phyloP scores from a whole-genome alignment of 768 basidiomycete genomes.

The Holtermannia corniformis region DNA sequence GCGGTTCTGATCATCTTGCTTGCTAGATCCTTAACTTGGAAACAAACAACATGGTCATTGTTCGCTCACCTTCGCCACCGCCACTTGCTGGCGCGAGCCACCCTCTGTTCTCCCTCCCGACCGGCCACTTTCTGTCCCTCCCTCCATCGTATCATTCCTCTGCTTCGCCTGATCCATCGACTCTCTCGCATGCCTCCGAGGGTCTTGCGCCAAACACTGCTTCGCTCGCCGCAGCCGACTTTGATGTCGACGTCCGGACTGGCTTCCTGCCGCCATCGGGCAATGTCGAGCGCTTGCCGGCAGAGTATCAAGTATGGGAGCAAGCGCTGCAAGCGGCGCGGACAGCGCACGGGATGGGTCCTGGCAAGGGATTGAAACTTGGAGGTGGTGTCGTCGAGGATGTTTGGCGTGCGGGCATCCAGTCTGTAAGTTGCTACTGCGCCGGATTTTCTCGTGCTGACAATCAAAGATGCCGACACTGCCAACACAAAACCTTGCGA shows the following conservation, averaged over 20 bases:
- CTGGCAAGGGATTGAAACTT: constrained; percentile 31
- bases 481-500: constrained; percentile 49
- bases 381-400: constrained; percentile 45
- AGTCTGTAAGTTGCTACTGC: constrained; percentile 49
- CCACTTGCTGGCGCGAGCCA: background rate
- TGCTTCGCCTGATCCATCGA: constrained; percentile 19
- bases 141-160: constrained; percentile 25
- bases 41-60: constrained; percentile 10
- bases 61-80: constrained; percentile 4
- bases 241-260: constrained; percentile 81
- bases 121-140: constrained; percentile 37
- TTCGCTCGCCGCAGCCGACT: constrained; percentile 72
- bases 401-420: constrained; percentile 58
- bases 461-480: constrained; percentile 61
- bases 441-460: background rate
- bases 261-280: constrained; percentile 82
- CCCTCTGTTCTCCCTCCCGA: constrained; percentile 12
- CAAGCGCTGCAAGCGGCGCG: constrained; percentile 44
- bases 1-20: too few species aligned
- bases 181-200: constrained; percentile 23
- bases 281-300: constrained; percentile 57
- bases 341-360: constrained; percentile 45
- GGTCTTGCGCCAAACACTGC: constrained; percentile 47
- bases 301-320: constrained; percentile 67
- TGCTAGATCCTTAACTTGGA: too few species aligned